These are phyloP conservation scores for Nymphaea colorata DNA, from an alignment of 164 flowering plant species.

Conservation along the genomic window DNA sequence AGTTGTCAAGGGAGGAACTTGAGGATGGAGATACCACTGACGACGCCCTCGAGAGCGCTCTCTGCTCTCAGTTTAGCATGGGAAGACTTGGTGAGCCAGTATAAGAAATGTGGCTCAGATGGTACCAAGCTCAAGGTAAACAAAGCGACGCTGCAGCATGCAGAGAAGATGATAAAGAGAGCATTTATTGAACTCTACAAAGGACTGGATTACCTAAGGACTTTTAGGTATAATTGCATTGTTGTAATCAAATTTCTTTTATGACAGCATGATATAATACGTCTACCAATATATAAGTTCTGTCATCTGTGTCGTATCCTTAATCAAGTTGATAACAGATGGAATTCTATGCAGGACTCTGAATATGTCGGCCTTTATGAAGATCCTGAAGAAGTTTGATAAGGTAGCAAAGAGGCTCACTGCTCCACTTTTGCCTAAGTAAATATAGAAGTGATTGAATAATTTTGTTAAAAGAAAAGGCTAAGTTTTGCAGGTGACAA, in stretches of 20 bases:
- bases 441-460: not conserved
- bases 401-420: slow-evolving; percentile 35
- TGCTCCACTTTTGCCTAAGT: not conserved
- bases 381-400: slow-evolving; percentile 94
- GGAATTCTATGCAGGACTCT: slow-evolving; percentile 42
- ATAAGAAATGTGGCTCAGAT: slow-evolving; percentile 49
- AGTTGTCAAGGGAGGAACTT: slow-evolving; percentile 70
- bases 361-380: slow-evolving; percentile 93
- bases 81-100: slow-evolving; percentile 65
- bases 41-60: slow-evolving; percentile 70
- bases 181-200: slow-evolving; percentile 82
- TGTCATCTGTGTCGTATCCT: no score
- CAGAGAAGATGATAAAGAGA: slow-evolving; percentile 88
- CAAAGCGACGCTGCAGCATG: slow-evolving; percentile 70
- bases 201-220: slow-evolving; percentile 76
- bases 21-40: slow-evolving; percentile 66
- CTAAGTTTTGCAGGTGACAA: slow-evolving; percentile 54
- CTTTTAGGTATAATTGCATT: slow-evolving; percentile 43
- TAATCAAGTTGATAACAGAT: no score
- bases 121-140: slow-evolving; percentile 49
- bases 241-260: not conserved
- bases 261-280: no score
- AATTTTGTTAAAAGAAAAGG: not conserved
- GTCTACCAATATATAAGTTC: no score
- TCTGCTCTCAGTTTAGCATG: slow-evolving; percentile 66